Conservation (phyloP, 768 basidiomycete genomes). For the Aureoboletus auriporus region DNA sequence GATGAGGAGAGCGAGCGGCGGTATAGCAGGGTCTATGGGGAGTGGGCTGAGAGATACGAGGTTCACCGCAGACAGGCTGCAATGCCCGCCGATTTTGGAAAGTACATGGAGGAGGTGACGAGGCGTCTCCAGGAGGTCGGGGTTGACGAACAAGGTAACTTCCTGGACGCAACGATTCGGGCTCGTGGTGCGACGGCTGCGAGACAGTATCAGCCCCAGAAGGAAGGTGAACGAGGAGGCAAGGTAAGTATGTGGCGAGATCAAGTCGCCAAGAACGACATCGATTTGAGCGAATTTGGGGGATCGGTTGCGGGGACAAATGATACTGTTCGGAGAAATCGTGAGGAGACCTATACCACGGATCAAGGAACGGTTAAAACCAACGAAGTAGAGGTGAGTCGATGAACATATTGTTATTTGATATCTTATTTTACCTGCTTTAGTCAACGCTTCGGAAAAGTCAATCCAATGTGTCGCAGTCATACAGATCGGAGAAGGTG, state of each 20-base stretch:
- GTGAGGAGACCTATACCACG: constrained; percentile 7
- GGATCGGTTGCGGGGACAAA: constrained; percentile 11
- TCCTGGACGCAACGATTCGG: constrained; percentile 16
- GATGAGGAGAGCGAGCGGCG: constrained; percentile 8
- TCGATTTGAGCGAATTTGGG: constrained; percentile 20
- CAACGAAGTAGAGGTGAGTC: constrained; percentile 23
- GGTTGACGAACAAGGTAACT: constrained; percentile 26
- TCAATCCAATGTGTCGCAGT: constrained; percentile 19
- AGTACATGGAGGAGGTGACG: constrained; percentile 30
- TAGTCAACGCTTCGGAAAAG: constrained; percentile 19
- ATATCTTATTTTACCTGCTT: background rate
- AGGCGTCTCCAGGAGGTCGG: constrained; percentile 34
- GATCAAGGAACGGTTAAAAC: constrained; percentile 14
- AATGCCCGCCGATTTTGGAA: constrained; percentile 23
- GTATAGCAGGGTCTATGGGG: constrained; percentile 29
- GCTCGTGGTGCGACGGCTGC: constrained; percentile 3
- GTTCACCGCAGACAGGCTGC: constrained; percentile 22
- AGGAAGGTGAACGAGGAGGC: constrained; percentile 15
- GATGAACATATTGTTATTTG: background rate
- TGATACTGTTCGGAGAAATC: constrained; percentile 10
- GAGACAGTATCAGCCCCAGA: constrained; percentile 6
- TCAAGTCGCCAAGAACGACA: constrained; percentile 41
- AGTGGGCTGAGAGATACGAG: constrained; percentile 29
- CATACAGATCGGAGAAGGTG: constrained; percentile 22
- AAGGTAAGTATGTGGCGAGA: constrained; percentile 57